These are phyloP conservation scores for Pythium dissotocum DNA, from an alignment of 352 stramenopile genomes.

Conservation along the genomic window DNA sequence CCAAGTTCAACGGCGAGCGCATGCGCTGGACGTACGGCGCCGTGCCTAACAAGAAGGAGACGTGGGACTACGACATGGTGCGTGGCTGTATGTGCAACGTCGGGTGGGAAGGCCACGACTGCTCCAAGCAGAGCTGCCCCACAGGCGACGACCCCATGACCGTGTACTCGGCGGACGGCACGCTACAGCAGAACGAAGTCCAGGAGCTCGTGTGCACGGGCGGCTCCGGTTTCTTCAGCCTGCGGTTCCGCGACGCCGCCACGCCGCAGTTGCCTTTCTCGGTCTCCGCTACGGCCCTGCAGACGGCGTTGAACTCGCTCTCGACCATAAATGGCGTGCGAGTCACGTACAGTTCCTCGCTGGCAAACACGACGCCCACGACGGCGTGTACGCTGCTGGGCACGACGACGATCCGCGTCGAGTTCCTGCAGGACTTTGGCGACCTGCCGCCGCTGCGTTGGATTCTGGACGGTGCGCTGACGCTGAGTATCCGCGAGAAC, in stretches of 20 bases:
- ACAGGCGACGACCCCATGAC: constrained; percentile 90
- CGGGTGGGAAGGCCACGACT: constrained; percentile 91
- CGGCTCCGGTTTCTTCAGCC: constrained; percentile 59
- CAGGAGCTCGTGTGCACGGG: constrained; percentile 73
- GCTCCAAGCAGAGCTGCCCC: constrained; percentile 82
- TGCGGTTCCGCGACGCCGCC: constrained; percentile 68
- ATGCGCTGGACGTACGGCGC: constrained; percentile 60
- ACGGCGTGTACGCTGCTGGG: constrained; percentile 44
- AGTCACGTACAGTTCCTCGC: constrained; percentile 45
- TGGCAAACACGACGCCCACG: constrained; percentile 20
- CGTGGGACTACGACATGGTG: constrained; percentile 89
- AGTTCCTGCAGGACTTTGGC: constrained; percentile 71
- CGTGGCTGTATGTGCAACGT: constrained; percentile 85
- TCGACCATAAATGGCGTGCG: constrained; percentile 48
- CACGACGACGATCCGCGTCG: constrained; percentile 60
- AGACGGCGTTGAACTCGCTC: constrained; percentile 39
- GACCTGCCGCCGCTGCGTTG: constrained; percentile 60
- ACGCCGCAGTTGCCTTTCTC: constrained; percentile 61
- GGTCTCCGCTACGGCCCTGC: constrained; percentile 29
- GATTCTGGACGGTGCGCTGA: constrained; percentile 63
- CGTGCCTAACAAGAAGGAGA: constrained; percentile 81
- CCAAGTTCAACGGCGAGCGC: constrained; percentile 55
- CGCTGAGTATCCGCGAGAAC: constrained; percentile 49
- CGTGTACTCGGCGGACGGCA: constrained; percentile 28
- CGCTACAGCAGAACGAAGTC: constrained; percentile 74